Conservation (phyloP, 2,329 filamentous ascomycete genomes). For the Cladosporium sp. region DNA sequence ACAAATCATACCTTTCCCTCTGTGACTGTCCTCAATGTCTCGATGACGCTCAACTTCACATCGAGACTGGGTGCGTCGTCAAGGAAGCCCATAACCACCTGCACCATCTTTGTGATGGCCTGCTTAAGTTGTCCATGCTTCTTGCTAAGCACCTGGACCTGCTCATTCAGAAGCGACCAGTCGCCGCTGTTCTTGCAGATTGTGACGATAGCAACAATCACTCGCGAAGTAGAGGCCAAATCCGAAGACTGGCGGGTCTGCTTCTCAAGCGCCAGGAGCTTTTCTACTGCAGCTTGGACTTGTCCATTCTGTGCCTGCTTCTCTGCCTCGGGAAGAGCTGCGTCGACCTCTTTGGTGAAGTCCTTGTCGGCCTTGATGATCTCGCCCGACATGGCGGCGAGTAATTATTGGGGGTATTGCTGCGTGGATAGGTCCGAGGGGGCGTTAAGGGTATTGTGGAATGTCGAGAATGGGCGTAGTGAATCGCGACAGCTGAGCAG, state of each 20-base stretch:
- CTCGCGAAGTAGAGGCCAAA: conserved; percentile 86
- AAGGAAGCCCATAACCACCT: conserved; percentile 88
- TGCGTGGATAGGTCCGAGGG: no score
- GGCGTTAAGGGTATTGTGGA: not conserved
- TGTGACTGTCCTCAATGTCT: conserved; percentile 91
- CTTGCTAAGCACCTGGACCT: conserved; percentile 92
- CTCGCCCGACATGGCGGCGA: conserved; percentile 64
- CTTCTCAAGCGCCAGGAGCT: conserved; percentile 88
- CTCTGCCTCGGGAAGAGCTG: conserved; percentile 85
- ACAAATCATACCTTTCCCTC: conserved; percentile 74
- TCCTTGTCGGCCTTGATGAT: conserved; percentile 95
- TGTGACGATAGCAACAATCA: conserved; percentile 83
- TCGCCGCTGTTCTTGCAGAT: conserved; percentile 90
- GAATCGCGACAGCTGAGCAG: not conserved
- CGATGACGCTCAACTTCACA: conserved; percentile 87
- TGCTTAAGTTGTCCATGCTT: conserved; percentile 99
- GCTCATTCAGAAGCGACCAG: conserved; percentile 94
- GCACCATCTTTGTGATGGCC: conserved; percentile 98
- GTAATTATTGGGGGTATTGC: no score
- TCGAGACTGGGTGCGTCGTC: conserved; percentile 80
- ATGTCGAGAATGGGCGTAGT: not conserved
- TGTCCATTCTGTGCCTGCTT: conserved; percentile 66
- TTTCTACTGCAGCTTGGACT: conserved; percentile 84
- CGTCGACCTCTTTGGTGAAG: conserved; percentile 94
- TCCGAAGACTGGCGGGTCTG: conserved; percentile 97